phyloP scores from a whole-genome alignment of 331 rosid species.

The Arachis monticola region DNA sequence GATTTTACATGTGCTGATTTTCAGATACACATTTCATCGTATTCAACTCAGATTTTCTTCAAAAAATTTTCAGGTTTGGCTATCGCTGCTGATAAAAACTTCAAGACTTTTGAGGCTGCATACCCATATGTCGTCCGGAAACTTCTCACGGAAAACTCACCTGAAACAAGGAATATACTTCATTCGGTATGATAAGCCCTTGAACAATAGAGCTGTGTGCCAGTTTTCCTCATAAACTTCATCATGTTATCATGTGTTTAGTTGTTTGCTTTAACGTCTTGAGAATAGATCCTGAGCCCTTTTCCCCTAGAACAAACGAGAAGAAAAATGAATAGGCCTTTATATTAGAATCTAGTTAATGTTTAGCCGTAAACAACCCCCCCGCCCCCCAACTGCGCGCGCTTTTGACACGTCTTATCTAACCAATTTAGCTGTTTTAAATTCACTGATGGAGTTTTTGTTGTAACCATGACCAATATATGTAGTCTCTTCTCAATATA shows the following conservation, averaged over 20 bases:
- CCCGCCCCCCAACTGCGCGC: too few species aligned
- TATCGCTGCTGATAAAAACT: slow-evolving; percentile 72
- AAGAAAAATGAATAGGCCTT: slow-evolving; percentile 9
- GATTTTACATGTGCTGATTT: slow-evolving; percentile 33
- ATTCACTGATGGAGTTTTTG: slow-evolving; percentile 16
- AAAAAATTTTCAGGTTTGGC: slow-evolving; percentile 73
- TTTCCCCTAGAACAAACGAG: not conserved
- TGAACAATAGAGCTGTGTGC: slow-evolving; percentile 28
- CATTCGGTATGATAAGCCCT: slow-evolving; percentile 64
- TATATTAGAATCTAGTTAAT: slow-evolving; percentile 4
- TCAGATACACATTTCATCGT: slow-evolving; percentile 16
- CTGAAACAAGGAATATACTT: slow-evolving; percentile 70
- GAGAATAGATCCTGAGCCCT: slow-evolving; percentile 27
- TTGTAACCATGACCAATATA: not conserved
- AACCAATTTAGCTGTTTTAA: slow-evolving; percentile 19
- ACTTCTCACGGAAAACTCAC: slow-evolving; percentile 89
- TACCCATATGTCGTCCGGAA: slow-evolving; percentile 90
- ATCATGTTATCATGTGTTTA: slow-evolving; percentile 10
- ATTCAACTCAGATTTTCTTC: slow-evolving; percentile 26
- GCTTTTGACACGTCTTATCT: slow-evolving; percentile 13
- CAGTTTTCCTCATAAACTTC: slow-evolving; percentile 5
- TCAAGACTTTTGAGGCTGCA: slow-evolving; percentile 97
- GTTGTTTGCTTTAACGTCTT: slow-evolving; percentile 3
- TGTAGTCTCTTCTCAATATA: not conserved
- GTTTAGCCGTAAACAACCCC: not conserved